Percentiles rank a stretch among this genome's conserved stretches.
Conservation (phyloP, 2,329 filamentous ascomycete genomes). For the Fusarium burgessii region DNA sequence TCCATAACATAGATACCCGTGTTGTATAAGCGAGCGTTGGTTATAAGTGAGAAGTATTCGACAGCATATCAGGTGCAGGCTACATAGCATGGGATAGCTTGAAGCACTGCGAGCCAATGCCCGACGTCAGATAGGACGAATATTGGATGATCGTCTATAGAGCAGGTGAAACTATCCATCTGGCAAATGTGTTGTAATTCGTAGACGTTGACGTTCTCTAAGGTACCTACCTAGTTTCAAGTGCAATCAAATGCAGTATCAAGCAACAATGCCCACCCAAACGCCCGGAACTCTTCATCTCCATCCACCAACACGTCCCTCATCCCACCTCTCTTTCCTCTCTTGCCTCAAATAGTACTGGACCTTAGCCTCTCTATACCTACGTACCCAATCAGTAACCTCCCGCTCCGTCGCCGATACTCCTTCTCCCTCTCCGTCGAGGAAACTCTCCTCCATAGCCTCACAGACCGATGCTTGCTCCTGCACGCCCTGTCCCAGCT, state of each 20-base stretch:
- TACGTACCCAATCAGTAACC: conserved; percentile 83
- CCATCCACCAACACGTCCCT: conserved; percentile 95
- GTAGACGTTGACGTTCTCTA: neutral
- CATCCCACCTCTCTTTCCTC: conserved; percentile 93
- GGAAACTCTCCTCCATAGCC: conserved; percentile 92
- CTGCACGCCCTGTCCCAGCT: conserved; percentile 78
- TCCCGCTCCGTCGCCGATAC: conserved; percentile 79
- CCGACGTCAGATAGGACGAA: neutral
- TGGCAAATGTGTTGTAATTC: conserved; percentile 1
- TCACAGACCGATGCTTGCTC: conserved; percentile 86
- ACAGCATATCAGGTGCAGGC: neutral
- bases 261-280: neutral
- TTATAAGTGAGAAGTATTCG: conserved; percentile 7
- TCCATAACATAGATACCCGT: conserved; percentile 35
- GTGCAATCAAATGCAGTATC: neutral
- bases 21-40: conserved; percentile 29
- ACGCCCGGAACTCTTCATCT: conserved; percentile 59
- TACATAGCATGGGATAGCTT: neutral
- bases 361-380: conserved; percentile 84
- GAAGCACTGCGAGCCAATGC: neutral
- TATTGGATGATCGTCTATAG: neutral
- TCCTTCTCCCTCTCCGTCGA: conserved; percentile 67
- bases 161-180: neutral
- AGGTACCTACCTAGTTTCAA: neutral
- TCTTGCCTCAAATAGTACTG: conserved; percentile 84